Evolutionary conservation across 2,329 filamentous ascomycete genomes (phyloP), one percentile per base, ranked within the genome.

Genomic region (Paecilomyces formosus): DNA sequence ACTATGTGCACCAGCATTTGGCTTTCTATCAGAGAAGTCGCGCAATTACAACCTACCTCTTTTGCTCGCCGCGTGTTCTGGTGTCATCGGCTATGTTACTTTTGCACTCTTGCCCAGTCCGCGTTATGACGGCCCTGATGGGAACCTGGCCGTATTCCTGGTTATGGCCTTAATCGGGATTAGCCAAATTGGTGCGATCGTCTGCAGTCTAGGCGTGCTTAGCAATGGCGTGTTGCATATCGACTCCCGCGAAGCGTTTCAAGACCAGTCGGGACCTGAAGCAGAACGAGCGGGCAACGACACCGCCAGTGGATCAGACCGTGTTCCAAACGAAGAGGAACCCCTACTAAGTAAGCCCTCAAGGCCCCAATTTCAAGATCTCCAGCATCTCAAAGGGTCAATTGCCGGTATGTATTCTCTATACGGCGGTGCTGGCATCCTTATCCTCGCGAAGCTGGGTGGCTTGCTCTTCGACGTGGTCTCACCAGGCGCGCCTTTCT

Each of bases 331-430:
- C 54, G 71, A 75, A 59, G 60, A 66, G 21, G 65, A 68, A 55
- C 55, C 76, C 54, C 60, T 79, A 56, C 39, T 74, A 15, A 24
- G 59, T 15, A 63, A 61, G 49, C 54, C 61, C 6, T 31, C 59
- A 53, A 49, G 68, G 60, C 64, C 65, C 63, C 63, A 64, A 54
- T 57, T 64, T 3, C 64, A 70, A 49, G 72, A 75, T 24, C 69
- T 79, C 54, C 75, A 79, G n/a, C 76, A 83, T 53, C 82, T 97
- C 56, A 97, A 97, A 76, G 94, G 94, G 12, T 93, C 90, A 13
- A 94, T 99, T 64, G 93, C 94, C 0, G 94, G 94, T 1, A 88
- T 97, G 0, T 99, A 99, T 74, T 95, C 90, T 56, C 84, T 96
- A 62, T 92, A 88, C 58, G 94, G 94, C 11, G 94, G 93, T 13